Base-by-base conservation (phyloP, 1,284 basidiomycete species). In the Testicularia cyperi region DNA sequence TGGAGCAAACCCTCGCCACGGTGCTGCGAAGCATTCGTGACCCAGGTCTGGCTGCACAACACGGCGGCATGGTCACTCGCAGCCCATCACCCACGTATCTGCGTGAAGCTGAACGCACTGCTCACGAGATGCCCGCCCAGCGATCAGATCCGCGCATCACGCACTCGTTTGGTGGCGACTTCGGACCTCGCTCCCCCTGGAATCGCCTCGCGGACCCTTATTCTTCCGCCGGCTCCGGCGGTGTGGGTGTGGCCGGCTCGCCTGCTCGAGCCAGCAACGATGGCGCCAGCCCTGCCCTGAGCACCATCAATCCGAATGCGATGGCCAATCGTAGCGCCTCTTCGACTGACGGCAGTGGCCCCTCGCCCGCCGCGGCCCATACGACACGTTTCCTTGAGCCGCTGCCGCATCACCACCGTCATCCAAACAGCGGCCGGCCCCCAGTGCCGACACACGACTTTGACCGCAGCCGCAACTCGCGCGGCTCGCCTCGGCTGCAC, bases 1-100 rank as follows among this genome's bases (percentile, higher is more conserved):
- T 76, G 66, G 74, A 76, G 46, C 58, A 67, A 30, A 66, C 73
- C 14, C 55, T 76, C 21, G 52, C 63, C 26, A 66, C 66, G 6
- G 62, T 76, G 9, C 60, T 76, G 9, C 53, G 65, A 33, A 72
- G 64, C 39, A 65, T 75, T 16, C 54, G 64, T 6, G 66, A 72
- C 30, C 70, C 70, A 2, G 51, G 65, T 12, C 42, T 55, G 8
- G 58, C 61, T 23, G 52, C 52, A 5, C 56, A 63, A 37, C 40
- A 53, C 38, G 57, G 57, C 16, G 63, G 68, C 15, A 64, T 68
- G 54, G 55, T 66, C 13, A 63, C 61, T 5, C 42, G 62, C 31
- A 54, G 46, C 18, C 57, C 60, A 18, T 62, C 56, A 9, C 65
- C 61, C 22, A 30, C 34, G 26, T 24, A 44, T 15, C 36, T 25